Evolutionary conservation across 2,329 filamentous ascomycete genomes (phyloP).

Genomic region (Cladophialophora carrionii): DNA sequence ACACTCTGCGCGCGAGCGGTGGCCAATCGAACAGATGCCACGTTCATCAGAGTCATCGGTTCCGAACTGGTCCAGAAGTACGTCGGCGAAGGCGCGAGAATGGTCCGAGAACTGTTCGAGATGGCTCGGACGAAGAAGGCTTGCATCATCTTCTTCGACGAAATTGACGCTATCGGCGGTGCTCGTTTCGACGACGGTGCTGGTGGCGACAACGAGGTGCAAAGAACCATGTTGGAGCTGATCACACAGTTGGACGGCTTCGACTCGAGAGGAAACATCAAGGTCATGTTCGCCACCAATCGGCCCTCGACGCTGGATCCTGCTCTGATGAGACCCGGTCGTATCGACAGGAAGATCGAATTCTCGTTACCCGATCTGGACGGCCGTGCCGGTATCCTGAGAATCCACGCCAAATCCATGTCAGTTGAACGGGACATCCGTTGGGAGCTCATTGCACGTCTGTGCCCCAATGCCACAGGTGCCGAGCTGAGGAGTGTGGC

Average conservation of each 20-base stretch:
- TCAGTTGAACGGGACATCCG: conserved; percentile 97
- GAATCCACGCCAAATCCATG: conserved; percentile 71
- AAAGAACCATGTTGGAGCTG: conserved; percentile 95
- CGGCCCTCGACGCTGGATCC: conserved; percentile 92
- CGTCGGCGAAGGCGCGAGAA: conserved; percentile 94
- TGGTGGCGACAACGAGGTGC: conserved; percentile 95
- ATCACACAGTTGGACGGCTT: conserved; percentile 97
- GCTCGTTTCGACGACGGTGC: conserved; percentile 96
- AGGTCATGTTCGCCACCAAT: conserved; percentile 99
- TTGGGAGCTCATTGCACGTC: conserved; percentile 96
- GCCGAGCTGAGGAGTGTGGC: conserved; percentile 95
- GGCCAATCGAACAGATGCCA: conserved; percentile 96
- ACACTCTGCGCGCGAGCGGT: conserved; percentile 96
- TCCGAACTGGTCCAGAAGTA: conserved; percentile 99
- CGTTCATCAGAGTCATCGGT: conserved; percentile 97
- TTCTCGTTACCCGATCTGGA: conserved; percentile 97
- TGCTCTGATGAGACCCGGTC: conserved; percentile 82
- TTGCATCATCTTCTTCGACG: conserved; percentile 99
- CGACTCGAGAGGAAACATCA: conserved; percentile 96
- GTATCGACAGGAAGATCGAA: conserved; percentile 96
- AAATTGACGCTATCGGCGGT: conserved; percentile 94
- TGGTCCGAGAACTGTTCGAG: conserved; percentile 98
- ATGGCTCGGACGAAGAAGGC: conserved; percentile 99
- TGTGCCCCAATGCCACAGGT: conserved; percentile 96
- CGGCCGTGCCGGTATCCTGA: conserved; percentile 93